phyloP scores from a whole-genome alignment of 352 stramenopile species.

The Nothophytophthora sp. region DNA sequence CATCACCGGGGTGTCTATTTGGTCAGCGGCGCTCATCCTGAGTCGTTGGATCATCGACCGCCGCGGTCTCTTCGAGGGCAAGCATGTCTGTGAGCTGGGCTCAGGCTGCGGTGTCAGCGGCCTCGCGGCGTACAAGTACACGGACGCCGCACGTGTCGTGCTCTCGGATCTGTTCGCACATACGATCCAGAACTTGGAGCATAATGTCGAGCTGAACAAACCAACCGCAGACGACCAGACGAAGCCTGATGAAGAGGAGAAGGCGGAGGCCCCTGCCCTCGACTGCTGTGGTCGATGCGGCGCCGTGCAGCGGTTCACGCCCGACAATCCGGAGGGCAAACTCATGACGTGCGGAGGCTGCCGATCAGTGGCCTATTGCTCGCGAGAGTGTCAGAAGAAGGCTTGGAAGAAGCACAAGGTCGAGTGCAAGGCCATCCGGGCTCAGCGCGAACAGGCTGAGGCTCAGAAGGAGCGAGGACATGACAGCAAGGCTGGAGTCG shows the following conservation, averaged over 20 bases:
- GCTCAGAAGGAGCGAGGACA: constrained; percentile 16
- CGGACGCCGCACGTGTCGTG: constrained; percentile 68
- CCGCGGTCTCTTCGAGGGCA: constrained; percentile 56
- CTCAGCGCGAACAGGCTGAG: constrained; percentile 29
- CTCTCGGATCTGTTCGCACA: constrained; percentile 88
- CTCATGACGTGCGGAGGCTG: constrained; percentile 86
- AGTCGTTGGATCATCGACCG: constrained; percentile 85
- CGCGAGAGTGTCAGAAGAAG: constrained; percentile 84
- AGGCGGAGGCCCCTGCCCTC: constrained; percentile 24
- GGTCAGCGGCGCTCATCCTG: constrained; percentile 85
- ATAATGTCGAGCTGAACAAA: constrained; percentile 84
- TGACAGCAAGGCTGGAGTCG: constrained; percentile 12
- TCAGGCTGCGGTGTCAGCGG: constrained; percentile 85
- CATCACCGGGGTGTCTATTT: constrained; percentile 88
- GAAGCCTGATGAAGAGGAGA: constrained; percentile 20
- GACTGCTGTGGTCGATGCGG: constrained; percentile 71
- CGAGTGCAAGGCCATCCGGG: constrained; percentile 73
- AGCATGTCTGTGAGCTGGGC: constrained; percentile 81
- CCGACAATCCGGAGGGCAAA: constrained; percentile 86
- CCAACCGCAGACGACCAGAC: constrained; percentile 9
- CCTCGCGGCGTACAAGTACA: constrained; percentile 79
- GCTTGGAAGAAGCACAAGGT: constrained; percentile 87
- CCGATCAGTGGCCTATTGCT: constrained; percentile 79
- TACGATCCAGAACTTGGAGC: constrained; percentile 79
- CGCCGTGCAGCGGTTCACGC: constrained; percentile 68